Conservation (phyloP, 75 land plant genomes). For the Pinus taeda region DNA sequence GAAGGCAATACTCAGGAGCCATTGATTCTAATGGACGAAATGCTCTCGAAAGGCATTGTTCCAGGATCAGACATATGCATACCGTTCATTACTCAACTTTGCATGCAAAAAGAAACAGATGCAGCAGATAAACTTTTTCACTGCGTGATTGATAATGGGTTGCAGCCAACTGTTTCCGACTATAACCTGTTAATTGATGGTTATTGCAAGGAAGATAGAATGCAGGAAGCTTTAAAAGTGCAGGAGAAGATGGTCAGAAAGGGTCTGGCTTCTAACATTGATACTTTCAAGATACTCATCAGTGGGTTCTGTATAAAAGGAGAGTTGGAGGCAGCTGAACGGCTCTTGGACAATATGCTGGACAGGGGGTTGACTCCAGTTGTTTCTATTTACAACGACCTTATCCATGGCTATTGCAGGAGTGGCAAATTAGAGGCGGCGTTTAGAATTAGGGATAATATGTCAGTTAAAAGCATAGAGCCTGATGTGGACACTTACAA, state of each 20-base stretch:
- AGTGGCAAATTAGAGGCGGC: constrained; percentile 39
- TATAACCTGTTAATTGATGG: constrained; percentile 16
- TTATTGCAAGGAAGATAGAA: constrained; percentile 16
- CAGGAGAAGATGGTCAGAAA: constrained; percentile 9
- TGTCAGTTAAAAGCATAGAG: constrained; percentile 22
- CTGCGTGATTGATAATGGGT: constrained; percentile 2
- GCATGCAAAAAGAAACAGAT: constrained; percentile 9
- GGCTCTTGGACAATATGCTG: constrained; percentile 47
- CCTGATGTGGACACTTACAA: constrained; percentile 31
- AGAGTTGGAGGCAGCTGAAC: constrained; percentile 37
- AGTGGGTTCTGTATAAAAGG: constrained; percentile 46
- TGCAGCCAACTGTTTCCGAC: neutral
- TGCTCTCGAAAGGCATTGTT: neutral
- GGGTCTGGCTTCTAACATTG: constrained; percentile 17
- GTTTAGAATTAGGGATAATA: constrained; percentile 23
- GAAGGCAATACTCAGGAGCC: constrained; percentile 9
- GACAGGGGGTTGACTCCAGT: constrained; percentile 50
- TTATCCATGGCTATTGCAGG: constrained; percentile 26
- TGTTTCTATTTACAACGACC: constrained; percentile 26
- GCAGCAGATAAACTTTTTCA: constrained; percentile 12
- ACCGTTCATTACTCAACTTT: constrained; percentile 1
- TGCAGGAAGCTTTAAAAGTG: constrained; percentile 11
- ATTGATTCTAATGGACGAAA: constrained; percentile 1
- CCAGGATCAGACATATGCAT: constrained; percentile 8
- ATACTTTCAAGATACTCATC: constrained; percentile 40